Percentiles rank a stretch among this genome's conserved stretches.
phyloP scores from a whole-genome alignment of 139 green algal species.

The Chlamydomonas schloesseri region DNA sequence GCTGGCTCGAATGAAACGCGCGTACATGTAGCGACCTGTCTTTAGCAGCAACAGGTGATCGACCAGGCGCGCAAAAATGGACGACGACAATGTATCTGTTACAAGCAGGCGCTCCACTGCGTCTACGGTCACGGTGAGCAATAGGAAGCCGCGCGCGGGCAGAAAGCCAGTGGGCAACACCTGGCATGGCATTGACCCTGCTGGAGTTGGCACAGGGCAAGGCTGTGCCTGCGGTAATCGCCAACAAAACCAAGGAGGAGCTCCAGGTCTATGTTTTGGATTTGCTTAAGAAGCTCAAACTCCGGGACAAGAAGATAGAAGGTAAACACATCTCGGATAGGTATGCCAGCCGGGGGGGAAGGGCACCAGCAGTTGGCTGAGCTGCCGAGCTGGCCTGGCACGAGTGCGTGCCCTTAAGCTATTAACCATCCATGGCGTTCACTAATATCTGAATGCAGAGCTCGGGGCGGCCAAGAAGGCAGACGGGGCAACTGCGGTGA shows the following conservation, averaged over 20 bases:
- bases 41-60: too few relatives aligned
- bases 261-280: slow-evolving; percentile 54
- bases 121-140: too few relatives aligned
- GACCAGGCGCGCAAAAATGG: too few relatives aligned
- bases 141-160: too few relatives aligned
- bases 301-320: slow-evolving; percentile 54
- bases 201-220: neutral
- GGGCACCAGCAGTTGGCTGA: too few relatives aligned
- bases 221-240: slow-evolving; percentile 42
- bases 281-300: slow-evolving; percentile 62
- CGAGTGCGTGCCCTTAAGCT: neutral
- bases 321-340: slow-evolving; percentile 22
- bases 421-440: neutral
- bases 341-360: too few relatives aligned
- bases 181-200: too few relatives aligned
- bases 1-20: too few relatives aligned
- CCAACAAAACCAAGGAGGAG: slow-evolving; percentile 56
- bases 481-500: neutral
- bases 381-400: neutral
- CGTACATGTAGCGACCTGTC: too few relatives aligned
- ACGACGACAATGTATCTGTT: too few relatives aligned
- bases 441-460: neutral
- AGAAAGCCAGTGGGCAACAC: too few relatives aligned
- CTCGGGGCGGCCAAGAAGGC: neutral
- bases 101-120: too few relatives aligned